Base-by-base conservation (phyloP, 176 grass and related monocot species). In the Saccharum spontaneum region DNA sequence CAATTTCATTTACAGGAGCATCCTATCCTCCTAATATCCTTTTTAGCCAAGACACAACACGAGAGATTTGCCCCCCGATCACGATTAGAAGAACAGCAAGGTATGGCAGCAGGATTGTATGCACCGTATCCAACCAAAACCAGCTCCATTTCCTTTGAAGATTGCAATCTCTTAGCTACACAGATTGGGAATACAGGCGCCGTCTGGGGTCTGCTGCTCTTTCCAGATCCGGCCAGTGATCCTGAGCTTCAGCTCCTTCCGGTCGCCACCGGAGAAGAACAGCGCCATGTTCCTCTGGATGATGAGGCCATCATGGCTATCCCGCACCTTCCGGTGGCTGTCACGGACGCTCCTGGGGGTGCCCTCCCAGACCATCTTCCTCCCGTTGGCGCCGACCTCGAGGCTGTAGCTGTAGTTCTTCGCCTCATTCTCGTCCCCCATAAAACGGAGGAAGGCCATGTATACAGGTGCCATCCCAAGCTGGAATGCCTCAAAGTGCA, bases 241-340 rank as follows among this genome's bases (percentile, higher is more conserved):
- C 90, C 93, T 89, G 41, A 94, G 76, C 81, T 94, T 94, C 33
- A 94, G 82, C 73, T 92, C 90, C 85, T 92, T 94, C 45, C 90
- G 82, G 38, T 94, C 88, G 0, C 93, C 93, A 0, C 93, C 90
- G 0, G 90, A 95, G 87, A 98, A 93, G 87, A 95, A 98, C 17
- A 94, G 67, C 3, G 95, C 95, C 92, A 98, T 95, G 89, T 98
- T 94, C 74, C 95, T 88, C 74, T 93, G 90, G 79, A 98, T 95
- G 46, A 97, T 89, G 54, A 97, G 88, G 7, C 95, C 95, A 7
- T 97, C 92, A 11, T 94, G 90, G 76, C 95, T 94, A 46, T 97
- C 95, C 3, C 95, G 74, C 75, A 97, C 87, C 84, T 94, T 94
- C 41, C 79, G 49, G 82, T 97, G 95, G 82, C 88, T 92, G 82